Evolutionary conservation across 345 rosid species (phyloP), one percentile per base, ranked within the genome.

Genomic region (Eutrema yunnanense): DNA sequence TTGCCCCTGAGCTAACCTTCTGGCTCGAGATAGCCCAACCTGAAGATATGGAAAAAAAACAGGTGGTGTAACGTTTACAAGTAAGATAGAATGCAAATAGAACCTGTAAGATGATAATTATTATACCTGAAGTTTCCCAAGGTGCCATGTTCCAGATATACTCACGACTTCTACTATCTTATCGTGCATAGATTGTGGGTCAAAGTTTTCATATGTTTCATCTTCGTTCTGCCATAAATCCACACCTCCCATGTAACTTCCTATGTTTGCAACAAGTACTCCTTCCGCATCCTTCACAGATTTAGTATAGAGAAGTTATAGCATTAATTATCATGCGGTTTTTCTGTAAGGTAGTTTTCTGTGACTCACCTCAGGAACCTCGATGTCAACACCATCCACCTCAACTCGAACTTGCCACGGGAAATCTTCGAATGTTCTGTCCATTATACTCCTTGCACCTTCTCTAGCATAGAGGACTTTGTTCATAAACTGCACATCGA

Each of bases 241-340:
- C 14, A 92, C 96, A 41, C 98, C 96, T 36, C 96, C 98, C 98
- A 90, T 92, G 76, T 92, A 92, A 81, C 98, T 92, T 72, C 96
- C 98, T 50, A 92, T 92, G 80, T 92, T 92, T 33, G 96, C 89
- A 73, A 92, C 88, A 26, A 92, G 96, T 61, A 92, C 86, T 36
- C 98, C 96, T 78, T 90, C 98, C 34, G 88, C 90, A 77, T 92
- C 98, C 98, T 92, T 78, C 57, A 77, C 32, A 74, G 34, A 56
- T 79, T 72, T 11, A 47, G 42, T 36, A 74, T 33, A 58, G 26
- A 64, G 32, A 30, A 22, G 65, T 48, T 55, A 65, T 50, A 77
- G 9, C 32, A 14, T 16, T 38, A 43, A 32, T 7, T 72, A 40
- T 19, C 51, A 51, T 4, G 6, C 6, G 16, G 6, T 9, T 53